Evolutionary conservation across 2,329 filamentous ascomycete species (phyloP).

Genomic region (Sporothrix brunneoviolacea): DNA sequence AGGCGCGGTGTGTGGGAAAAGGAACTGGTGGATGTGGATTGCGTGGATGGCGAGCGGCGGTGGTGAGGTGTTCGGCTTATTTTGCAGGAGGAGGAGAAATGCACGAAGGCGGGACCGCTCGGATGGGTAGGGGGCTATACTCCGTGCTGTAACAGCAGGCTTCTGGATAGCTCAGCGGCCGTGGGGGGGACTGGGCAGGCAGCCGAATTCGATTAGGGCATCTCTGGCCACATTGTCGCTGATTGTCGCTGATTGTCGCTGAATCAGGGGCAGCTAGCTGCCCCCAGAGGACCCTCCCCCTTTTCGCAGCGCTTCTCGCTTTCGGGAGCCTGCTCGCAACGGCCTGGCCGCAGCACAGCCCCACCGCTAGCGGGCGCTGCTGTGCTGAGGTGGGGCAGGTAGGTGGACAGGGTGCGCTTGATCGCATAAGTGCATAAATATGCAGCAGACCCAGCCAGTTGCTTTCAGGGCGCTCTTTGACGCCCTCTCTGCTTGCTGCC

Average conservation of each 20-base stretch:
- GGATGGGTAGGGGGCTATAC: background rate
- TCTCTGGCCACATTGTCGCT: too few relatives aligned
- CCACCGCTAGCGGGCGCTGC: background rate
- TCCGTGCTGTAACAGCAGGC: background rate
- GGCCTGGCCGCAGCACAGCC: too few relatives aligned
- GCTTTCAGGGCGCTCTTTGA: too few relatives aligned
- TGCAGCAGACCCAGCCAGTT: too few relatives aligned
- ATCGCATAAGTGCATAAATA: background rate
- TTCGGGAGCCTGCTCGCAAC: background rate
- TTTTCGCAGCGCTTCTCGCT: too few relatives aligned
- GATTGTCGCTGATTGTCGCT: background rate
- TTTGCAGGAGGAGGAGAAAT: background rate
- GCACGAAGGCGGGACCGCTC: background rate
- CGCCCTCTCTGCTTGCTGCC: too few relatives aligned
- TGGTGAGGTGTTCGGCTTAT: background rate
- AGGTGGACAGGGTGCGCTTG: background rate
- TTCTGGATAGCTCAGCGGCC: too few relatives aligned
- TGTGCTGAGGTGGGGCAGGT: conserved; percentile 1
- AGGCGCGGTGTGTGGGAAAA: conserved; percentile 5
- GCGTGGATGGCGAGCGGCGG: conserved; percentile 4
- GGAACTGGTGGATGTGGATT: conserved; percentile 5
- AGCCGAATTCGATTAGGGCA: background rate
- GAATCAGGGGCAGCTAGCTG: background rate
- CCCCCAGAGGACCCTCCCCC: too few relatives aligned
- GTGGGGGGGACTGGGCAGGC: too few relatives aligned